Conservation (phyloP, 352 stramenopile species). For the Aphanomyces euteiches region DNA sequence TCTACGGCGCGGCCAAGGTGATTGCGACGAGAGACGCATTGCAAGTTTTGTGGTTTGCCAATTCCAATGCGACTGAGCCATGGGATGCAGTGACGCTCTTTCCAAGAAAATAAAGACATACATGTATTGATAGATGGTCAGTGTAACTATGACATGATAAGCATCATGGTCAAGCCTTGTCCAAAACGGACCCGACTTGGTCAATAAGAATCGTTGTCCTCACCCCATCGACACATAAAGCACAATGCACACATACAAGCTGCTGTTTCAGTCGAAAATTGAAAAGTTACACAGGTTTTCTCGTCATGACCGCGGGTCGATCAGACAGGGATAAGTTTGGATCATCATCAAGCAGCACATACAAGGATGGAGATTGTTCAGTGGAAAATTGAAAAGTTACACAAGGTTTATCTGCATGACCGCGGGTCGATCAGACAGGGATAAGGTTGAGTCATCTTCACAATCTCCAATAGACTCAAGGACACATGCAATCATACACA, state of each 20-base stretch:
- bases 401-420: constrained; percentile 30
- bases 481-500: neutral
- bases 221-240: constrained; percentile 8
- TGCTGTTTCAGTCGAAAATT: constrained; percentile 18
- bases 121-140: constrained; percentile 17
- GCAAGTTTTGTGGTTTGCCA: neutral
- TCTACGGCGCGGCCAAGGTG: constrained; percentile 10
- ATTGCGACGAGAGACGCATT: neutral
- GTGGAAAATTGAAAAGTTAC: constrained; percentile 30
- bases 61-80: neutral
- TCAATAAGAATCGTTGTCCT: constrained; percentile 30
- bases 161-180: constrained; percentile 26
- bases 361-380: constrained; percentile 18
- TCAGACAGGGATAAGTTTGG: constrained; percentile 31
- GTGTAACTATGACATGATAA: constrained; percentile 34
- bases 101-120: neutral
- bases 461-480: constrained; percentile 1
- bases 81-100: constrained; percentile 12
- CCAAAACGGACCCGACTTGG: constrained; percentile 27
- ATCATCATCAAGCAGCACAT: constrained; percentile 5
- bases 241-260: neutral
- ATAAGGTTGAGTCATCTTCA: constrained; percentile 31
- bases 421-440: constrained; percentile 30
- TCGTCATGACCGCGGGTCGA: constrained; percentile 27
- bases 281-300: constrained; percentile 31